Conservation (phyloP, 768 basidiomycete genomes). For the Infundibulicybe gibba region DNA sequence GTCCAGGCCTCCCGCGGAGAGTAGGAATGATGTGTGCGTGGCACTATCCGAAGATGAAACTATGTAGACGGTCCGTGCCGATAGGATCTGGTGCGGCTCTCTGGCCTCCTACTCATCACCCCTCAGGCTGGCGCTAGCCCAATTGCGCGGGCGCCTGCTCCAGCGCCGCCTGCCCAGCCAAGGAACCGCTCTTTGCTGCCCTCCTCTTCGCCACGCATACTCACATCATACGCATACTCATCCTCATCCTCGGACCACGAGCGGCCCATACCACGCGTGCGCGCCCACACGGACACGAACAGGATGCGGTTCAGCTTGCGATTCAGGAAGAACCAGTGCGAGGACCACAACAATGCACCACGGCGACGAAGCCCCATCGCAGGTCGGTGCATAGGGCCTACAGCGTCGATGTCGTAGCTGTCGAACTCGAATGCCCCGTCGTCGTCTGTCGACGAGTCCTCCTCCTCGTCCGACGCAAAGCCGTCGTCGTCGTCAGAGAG, state of each 20-base stretch:
- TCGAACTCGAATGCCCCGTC: constrained; percentile 77
- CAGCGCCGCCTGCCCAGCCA: constrained; percentile 75
- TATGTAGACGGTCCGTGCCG: too few species aligned
- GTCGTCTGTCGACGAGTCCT: constrained; percentile 67
- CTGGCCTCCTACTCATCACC: too few species aligned
- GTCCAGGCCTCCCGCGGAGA: too few species aligned
- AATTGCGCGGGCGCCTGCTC: constrained; percentile 81
- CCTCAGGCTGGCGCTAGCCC: constrained; percentile 35
- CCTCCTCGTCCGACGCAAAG: constrained; percentile 59
- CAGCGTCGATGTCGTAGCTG: constrained; percentile 71
- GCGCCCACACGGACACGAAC: constrained; percentile 91
- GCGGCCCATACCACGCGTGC: constrained; percentile 55
- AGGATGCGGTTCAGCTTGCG: constrained; percentile 88
- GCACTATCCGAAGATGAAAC: too few species aligned
- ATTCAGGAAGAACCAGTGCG: constrained; percentile 97
- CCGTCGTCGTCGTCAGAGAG: constrained; percentile 80
- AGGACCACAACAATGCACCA: constrained; percentile 90
- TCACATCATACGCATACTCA: constrained; percentile 15
- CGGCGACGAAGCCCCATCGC: constrained; percentile 48
- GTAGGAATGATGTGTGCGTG: too few species aligned
- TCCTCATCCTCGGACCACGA: constrained; percentile 52
- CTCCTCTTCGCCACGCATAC: constrained; percentile 24
- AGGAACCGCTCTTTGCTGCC: constrained; percentile 57
- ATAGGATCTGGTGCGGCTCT: too few species aligned
- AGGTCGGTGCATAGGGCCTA: too few species aligned